phyloP scores from a whole-genome alignment of 1,284 basidiomycete species.

The Mycosarcoma mackinlayi region DNA sequence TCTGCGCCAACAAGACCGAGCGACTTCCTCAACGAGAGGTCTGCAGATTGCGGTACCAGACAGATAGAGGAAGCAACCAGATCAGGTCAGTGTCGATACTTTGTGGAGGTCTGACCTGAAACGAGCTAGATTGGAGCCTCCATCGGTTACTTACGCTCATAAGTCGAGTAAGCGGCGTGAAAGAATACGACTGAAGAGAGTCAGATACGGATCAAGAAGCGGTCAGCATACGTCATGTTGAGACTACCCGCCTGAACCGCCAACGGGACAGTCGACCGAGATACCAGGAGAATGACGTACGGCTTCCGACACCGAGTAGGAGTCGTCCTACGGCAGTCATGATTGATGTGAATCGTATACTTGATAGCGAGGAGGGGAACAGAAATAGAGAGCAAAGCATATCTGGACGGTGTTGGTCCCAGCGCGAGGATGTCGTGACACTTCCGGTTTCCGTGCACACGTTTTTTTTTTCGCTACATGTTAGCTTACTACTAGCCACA shows the following conservation, averaged over 20 bases:
- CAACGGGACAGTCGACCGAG: background rate
- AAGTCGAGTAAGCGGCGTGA: constrained; percentile 61
- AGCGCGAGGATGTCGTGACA: too few relatives aligned
- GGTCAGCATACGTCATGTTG: background rate
- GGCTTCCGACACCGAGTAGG: constrained; percentile 29
- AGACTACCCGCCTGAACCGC: background rate
- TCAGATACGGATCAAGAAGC: background rate
- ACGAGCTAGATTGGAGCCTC: background rate
- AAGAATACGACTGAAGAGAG: constrained; percentile 47
- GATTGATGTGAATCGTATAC: background rate
- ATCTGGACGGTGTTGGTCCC: constrained; percentile 23
- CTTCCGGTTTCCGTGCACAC: too few relatives aligned
- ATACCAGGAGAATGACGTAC: constrained; percentile 13
- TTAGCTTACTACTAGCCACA: too few relatives aligned
- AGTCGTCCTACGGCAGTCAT: constrained; percentile 31
- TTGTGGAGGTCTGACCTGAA: too few relatives aligned
- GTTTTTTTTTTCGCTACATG: too few relatives aligned
- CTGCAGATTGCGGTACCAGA: constrained; percentile 14
- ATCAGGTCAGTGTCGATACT: background rate
- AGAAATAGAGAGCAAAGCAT: background rate
- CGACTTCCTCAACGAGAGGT: constrained; percentile 52
- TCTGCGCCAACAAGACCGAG: constrained; percentile 45
- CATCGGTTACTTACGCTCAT: constrained; percentile 47
- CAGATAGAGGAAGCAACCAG: background rate
- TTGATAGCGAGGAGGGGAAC: background rate